Evolutionary conservation across 75 land plant species (phyloP).

Genomic region (Picea glauca): DNA sequence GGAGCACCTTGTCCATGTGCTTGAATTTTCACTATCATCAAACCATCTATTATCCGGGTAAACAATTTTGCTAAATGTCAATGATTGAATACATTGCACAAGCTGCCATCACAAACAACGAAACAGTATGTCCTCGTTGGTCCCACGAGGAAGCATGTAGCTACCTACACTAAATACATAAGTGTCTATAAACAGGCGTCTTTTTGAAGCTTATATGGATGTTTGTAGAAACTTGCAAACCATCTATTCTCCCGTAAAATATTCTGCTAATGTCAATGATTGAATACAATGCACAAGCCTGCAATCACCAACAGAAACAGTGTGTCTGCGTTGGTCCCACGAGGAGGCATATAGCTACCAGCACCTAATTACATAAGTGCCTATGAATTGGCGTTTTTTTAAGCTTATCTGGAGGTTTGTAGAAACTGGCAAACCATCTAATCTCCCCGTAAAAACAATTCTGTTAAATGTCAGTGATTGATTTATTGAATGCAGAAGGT

Average conservation of each 20-base stretch:
- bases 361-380: constrained; percentile 37
- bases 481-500: no score
- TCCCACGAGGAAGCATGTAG: constrained; percentile 23
- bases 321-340: background rate
- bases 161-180: constrained; percentile 45
- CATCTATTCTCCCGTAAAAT: no score
- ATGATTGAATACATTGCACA: constrained; percentile 42
- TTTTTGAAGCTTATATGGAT: constrained; percentile 40
- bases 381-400: constrained; percentile 54
- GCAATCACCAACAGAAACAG: no score
- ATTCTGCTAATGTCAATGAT: no score
- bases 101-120: constrained; percentile 56
- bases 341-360: constrained; percentile 38
- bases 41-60: constrained; percentile 54
- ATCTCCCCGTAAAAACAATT: no score
- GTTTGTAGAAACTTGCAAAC: constrained; percentile 49
- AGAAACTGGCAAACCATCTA: constrained; percentile 58
- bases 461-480: no score
- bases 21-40: constrained; percentile 43
- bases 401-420: constrained; percentile 41
- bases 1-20: background rate
- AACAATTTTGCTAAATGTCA: constrained; percentile 47
- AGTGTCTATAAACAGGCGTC: constrained; percentile 58
- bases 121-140: constrained; percentile 54
- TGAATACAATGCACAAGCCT: no score